These are phyloP conservation scores for Saturnispora serradocipensis DNA, from an alignment of 805 yeast genomes.

Conservation along the genomic window DNA sequence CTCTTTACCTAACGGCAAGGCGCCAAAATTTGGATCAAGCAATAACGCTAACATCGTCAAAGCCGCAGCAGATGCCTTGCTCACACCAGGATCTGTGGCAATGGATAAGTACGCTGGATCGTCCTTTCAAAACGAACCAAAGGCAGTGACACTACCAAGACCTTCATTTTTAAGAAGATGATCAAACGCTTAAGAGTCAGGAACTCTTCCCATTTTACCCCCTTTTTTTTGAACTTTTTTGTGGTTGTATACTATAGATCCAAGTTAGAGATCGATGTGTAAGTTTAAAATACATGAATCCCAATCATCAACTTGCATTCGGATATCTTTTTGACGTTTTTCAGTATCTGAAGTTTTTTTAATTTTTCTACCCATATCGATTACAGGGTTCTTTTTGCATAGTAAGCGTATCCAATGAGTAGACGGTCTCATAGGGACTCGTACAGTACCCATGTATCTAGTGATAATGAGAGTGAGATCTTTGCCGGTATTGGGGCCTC, in stretches of 20 bases:
- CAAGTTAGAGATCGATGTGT: neutral
- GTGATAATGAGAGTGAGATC: conserved; percentile 57
- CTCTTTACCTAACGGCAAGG: conserved; percentile 13
- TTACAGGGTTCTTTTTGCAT: neutral
- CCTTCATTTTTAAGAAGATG: conserved; percentile 34
- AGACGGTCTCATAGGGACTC: conserved; percentile 4
- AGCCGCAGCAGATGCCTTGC: conserved; percentile 10
- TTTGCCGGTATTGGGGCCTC: conserved; percentile 73
- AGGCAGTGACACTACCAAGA: conserved; percentile 46
- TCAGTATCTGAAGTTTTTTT: neutral
- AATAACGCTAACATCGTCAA: conserved; percentile 1
- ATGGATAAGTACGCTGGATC: conserved; percentile 42
- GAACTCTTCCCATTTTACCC: neutral
- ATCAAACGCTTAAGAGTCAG: neutral
- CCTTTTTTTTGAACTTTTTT: neutral
- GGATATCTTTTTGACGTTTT: neutral
- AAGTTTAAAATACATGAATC: neutral
- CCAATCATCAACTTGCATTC: neutral
- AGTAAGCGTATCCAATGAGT: neutral
- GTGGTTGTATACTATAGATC: neutral
- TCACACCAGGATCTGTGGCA: conserved; percentile 11
- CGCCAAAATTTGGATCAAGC: conserved; percentile 12
- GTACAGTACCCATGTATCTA: neutral
- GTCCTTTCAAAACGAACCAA: conserved; percentile 48
- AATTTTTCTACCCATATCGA: neutral